Evolutionary conservation across 2,329 filamentous ascomycete genomes (phyloP).

Genomic region (Aspergillus aculeatinus): DNA sequence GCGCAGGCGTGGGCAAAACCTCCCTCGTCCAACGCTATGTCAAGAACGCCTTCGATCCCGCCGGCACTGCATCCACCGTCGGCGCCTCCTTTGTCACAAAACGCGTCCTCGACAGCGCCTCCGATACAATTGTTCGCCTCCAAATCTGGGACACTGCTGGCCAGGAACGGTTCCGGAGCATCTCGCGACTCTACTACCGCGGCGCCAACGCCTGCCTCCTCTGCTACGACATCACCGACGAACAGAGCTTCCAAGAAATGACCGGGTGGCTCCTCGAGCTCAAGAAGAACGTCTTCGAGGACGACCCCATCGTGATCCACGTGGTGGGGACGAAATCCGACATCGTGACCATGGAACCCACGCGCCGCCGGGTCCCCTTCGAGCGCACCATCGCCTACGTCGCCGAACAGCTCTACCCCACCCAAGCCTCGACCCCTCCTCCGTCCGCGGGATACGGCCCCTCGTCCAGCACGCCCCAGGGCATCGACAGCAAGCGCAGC

Average conservation of each 20-base stretch:
- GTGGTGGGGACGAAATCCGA: slow-evolving; percentile 95
- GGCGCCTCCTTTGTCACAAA: slow-evolving; percentile 79
- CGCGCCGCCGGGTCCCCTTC: slow-evolving; percentile 79
- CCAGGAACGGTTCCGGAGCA: slow-evolving; percentile 91
- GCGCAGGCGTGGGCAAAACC: slow-evolving; percentile 53
- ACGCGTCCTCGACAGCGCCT: slow-evolving; percentile 77
- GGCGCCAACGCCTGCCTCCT: slow-evolving; percentile 91
- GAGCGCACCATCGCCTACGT: slow-evolving; percentile 95
- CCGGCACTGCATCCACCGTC: slow-evolving; percentile 62
- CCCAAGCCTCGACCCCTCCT: slow-evolving; percentile 65
- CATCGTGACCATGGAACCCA: slow-evolving; percentile 80
- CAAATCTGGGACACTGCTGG: slow-evolving; percentile 97
- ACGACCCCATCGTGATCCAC: slow-evolving; percentile 75
- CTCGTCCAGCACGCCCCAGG: slow-evolving; percentile 27
- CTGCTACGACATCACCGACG: slow-evolving; percentile 91
- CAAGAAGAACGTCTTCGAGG: slow-evolving; percentile 68
- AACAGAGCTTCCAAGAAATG: slow-evolving; percentile 85
- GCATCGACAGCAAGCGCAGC: slow-evolving; percentile 47
- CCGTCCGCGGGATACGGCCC: slow-evolving; percentile 55
- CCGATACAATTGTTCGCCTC: slow-evolving; percentile 80
- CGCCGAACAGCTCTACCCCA: slow-evolving; percentile 81
- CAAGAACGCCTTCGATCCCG: slow-evolving; percentile 45
- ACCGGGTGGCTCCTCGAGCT: slow-evolving; percentile 86
- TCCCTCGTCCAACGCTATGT: slow-evolving; percentile 53
- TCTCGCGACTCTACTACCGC: slow-evolving; percentile 93